Conservation (phyloP, 352 stramenopile genomes). For the Globisporangium irregulare region DNA sequence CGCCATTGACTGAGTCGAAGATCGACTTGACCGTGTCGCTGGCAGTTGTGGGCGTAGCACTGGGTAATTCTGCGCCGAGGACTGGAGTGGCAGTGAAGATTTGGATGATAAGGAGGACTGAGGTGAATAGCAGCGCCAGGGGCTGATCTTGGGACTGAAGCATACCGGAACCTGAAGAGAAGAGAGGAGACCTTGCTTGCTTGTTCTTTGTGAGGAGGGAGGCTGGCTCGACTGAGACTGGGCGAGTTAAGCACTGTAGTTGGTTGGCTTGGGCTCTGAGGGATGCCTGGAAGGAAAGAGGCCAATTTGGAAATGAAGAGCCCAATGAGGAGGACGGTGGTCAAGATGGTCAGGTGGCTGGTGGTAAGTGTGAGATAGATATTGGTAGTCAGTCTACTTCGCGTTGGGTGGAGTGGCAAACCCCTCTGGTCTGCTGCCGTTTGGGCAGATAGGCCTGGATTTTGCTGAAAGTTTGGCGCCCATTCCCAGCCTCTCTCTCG, state of each 20-base stretch:
- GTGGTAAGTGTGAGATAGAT: no score
- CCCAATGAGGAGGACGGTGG: not conserved
- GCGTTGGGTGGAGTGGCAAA: not conserved
- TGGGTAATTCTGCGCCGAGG: not conserved
- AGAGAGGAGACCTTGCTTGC: not conserved
- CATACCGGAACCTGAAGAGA: not conserved
- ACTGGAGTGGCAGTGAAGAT: not conserved
- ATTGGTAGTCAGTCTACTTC: no score
- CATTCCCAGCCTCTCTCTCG: not conserved
- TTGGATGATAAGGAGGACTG: not conserved
- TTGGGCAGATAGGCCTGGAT: not conserved
- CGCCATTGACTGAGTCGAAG: slow-evolving; percentile 30
- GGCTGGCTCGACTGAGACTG: not conserved
- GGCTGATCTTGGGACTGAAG: not conserved
- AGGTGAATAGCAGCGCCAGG: not conserved
- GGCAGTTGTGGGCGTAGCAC: not conserved
- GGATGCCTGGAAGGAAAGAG: not conserved
- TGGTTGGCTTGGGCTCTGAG: not conserved
- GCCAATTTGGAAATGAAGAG: not conserved
- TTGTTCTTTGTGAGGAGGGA: not conserved
- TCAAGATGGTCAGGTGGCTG: not conserved
- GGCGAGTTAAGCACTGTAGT: not conserved
- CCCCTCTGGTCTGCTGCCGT: not conserved
- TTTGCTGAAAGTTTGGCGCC: not conserved
- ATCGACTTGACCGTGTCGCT: slow-evolving; percentile 25